These are phyloP conservation scores for Penicillium paneum DNA, from an alignment of 2,329 filamentous ascomycete species.

Conservation along the genomic window DNA sequence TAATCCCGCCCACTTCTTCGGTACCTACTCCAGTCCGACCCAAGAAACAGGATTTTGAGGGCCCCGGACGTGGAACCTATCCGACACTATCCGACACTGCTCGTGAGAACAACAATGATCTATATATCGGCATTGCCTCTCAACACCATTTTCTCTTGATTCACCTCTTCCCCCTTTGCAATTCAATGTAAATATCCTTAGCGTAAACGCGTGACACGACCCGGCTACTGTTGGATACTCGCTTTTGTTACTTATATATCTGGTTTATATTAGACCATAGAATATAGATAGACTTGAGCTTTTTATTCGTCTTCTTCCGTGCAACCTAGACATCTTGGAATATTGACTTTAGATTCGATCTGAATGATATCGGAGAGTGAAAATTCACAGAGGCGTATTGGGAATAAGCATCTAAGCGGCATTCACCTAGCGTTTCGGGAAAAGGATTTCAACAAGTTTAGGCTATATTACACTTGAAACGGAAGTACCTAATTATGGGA, in stretches of 20 bases:
- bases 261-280: not conserved
- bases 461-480: not conserved
- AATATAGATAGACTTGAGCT: not conserved
- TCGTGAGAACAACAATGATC: not conserved
- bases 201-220: constrained; percentile 19
- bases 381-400: no score
- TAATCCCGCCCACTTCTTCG: constrained; percentile 1
- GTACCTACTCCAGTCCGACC: constrained; percentile 9
- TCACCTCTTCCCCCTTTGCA: not conserved
- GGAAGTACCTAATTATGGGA: not conserved
- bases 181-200: constrained; percentile 21
- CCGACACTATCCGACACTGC: not conserved
- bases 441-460: not conserved
- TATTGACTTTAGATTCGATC: not conserved
- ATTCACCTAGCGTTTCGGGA: not conserved
- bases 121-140: not conserved
- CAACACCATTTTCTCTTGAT: not conserved
- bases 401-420: not conserved
- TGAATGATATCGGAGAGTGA: not conserved
- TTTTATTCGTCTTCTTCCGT: not conserved
- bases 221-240: not conserved
- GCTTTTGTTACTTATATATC: not conserved
- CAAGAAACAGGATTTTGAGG: not conserved
- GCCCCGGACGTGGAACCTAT: not conserved
- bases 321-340: not conserved